Evolutionary conservation across 2,329 filamentous ascomycete genomes (phyloP), one percentile per base, ranked within the genome.

Genomic region (Sporothrix humicola): DNA sequence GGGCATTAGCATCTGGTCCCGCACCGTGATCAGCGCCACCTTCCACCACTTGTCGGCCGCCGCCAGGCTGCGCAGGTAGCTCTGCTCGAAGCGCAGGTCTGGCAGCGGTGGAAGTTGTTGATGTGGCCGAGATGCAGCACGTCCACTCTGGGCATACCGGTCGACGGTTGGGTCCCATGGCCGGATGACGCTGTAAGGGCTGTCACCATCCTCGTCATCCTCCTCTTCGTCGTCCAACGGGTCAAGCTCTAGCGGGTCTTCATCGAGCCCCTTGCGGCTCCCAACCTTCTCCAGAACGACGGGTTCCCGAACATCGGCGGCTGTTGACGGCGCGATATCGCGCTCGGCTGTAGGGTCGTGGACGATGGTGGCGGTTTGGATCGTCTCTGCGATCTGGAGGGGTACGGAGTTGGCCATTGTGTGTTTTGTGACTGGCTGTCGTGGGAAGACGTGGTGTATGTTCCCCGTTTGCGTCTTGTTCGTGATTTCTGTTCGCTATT

Each of bases 81-180:
- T 98, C 87, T 99, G 96, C 84, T 99, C 96, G 83, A 98, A 98
- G 59, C 96, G 90, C 77, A 99, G 85, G 83, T 99, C 96, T 3
- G 95, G 94, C 79, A 98, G 88, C 9, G 90, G 88, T 44, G 87
- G 88, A 72, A 91, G 84, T 56, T 83, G 81, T 50, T 82, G 81
- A 65, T 79, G 79, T n/a, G 66, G 84, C 85, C 70, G 72, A 12
- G 65, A 89, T 85, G 59, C 50, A 20, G 66, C 85, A 85, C 71
- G 89, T 85, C 59, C 91, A 75, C 91, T 91, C 31, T 93, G 90
- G 42, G 87, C 86, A 2, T 85, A 82, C 37, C 86, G 84, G 59
- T 83, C 83, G 0, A 85, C 82, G 0, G 44, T 17, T 65, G 89
- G 85, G 59, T 73, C 68, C 66, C 85, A 85, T 69, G 89, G 85